phyloP scores from a whole-genome alignment of 2,329 filamentous ascomycete genomes.

The Venturiaceae sp. region DNA sequence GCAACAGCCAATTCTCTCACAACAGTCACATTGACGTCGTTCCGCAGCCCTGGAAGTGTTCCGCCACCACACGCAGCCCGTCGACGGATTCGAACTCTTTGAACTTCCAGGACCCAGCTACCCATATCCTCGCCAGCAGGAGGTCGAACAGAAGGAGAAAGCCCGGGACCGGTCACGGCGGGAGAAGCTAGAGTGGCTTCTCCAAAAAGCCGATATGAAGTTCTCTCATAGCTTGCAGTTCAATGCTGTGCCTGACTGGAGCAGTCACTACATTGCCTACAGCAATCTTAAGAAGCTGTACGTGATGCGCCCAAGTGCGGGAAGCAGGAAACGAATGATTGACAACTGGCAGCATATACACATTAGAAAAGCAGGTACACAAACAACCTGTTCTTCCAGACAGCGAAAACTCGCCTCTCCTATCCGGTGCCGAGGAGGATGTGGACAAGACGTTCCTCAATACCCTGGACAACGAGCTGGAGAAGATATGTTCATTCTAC shows the following conservation, averaged over 20 bases:
- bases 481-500: slow-evolving; percentile 92
- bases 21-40: background rate
- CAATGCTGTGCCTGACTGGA: slow-evolving; percentile 99
- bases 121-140: background rate
- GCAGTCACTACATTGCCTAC: slow-evolving; percentile 94
- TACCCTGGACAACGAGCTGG: slow-evolving; percentile 77
- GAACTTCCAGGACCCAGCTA: background rate
- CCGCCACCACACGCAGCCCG: background rate
- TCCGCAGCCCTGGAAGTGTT: background rate
- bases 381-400: slow-evolving; percentile 45
- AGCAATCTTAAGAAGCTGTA: slow-evolving; percentile 98
- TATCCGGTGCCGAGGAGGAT: slow-evolving; percentile 51
- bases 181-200: slow-evolving; percentile 60
- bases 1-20: background rate
- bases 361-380: slow-evolving; percentile 77
- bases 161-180: slow-evolving; percentile 32
- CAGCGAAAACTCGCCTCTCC: slow-evolving; percentile 75
- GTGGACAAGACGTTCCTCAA: slow-evolving; percentile 74
- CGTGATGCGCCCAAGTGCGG: slow-evolving; percentile 23
- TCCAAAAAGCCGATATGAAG: slow-evolving; percentile 58
- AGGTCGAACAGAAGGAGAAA: background rate
- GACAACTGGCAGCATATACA: slow-evolving; percentile 64
- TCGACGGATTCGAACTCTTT: slow-evolving; percentile 7
- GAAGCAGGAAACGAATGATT: background rate
- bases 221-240: slow-evolving; percentile 99